Evolutionary conservation across 805 yeast species (phyloP), one percentile per base, ranked within the genome.

Genomic region (Saturnispora sekii): DNA sequence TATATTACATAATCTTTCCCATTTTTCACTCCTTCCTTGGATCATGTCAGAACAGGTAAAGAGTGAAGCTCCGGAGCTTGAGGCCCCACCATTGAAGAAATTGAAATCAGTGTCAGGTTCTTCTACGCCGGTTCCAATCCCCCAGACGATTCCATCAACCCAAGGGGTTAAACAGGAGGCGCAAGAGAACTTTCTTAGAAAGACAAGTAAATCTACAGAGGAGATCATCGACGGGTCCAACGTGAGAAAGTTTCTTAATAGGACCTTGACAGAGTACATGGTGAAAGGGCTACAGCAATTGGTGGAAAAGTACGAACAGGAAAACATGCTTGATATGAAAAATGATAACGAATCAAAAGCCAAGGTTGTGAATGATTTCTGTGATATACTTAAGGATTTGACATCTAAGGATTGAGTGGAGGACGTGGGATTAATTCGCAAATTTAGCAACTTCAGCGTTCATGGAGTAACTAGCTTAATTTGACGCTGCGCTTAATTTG

Each of bases 191-290:
- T 10, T 48, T 5, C 8, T 49, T 3, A 15, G 30, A 3, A 47
- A 47, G 29, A 41, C 48, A 2, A 45, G 41, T 14, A 57, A 50
- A 41, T 53, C 55, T 3, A 40, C 45, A 3, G 53, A 57, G 36
- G 77, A 73, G 48, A 63, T 73, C 15, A 73, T 75, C 10, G 80
- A 78, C 12, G 81, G 81, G 1, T 71, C 77, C 2, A 65, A 73
- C 0, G 59, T 76, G 7, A 61, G 81, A 47, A 67, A 63, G 40
- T 76, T 72, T 57, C 59, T 76, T 51, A 74, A 76, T 53, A 58
- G 66, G 49, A 63, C 73, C 47, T 53, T 76, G 41, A 73, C 79
- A 1, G 52, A 47, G n/a, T 68, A 70, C 35, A 55, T 76, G 38
- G 55, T 74, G 21, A 64, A 60, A 12, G 76, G 76, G 4, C 58